Conservation (phyloP, 2,329 filamentous ascomycete genomes). For the Alternaria conjuncta region DNA sequence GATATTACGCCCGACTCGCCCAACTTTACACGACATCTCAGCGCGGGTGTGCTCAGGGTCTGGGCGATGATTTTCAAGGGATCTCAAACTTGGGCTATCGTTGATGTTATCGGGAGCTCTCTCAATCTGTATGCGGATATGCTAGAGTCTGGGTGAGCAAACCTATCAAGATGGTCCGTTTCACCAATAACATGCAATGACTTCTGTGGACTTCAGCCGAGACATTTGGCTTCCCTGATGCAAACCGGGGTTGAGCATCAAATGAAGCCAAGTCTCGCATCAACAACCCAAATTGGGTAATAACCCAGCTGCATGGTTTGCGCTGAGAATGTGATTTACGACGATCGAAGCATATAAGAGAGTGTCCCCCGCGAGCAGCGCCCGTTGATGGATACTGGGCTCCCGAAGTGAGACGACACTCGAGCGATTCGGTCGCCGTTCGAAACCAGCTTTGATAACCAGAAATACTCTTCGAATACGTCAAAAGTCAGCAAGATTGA, state of each 20-base stretch:
- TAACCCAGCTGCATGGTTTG: not conserved
- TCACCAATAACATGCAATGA: not conserved
- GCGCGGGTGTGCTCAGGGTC: constrained; percentile 50
- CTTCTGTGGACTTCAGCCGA: not conserved
- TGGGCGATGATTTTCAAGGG: constrained; percentile 53
- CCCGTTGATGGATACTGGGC: not conserved
- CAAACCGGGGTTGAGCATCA: not conserved
- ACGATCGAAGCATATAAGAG: not conserved
- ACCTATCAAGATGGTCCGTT: not conserved
- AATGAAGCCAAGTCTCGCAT: not conserved
- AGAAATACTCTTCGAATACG: not conserved
- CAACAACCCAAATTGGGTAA: not conserved
- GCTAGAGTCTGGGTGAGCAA: constrained; percentile 43
- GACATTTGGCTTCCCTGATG: not conserved
- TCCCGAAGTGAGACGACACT: not conserved
- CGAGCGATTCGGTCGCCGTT: not conserved
- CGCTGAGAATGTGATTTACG: not conserved
- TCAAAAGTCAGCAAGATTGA: not conserved
- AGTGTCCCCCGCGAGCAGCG: not conserved
- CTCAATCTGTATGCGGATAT: constrained; percentile 53
- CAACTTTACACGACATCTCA: constrained; percentile 44
- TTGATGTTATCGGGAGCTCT: constrained; percentile 51
- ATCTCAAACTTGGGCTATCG: constrained; percentile 53
- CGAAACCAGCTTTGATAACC: not conserved
- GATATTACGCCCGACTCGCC: constrained; percentile 42